A percentile compares a stretch with the other conserved stretches of the same genome.
phyloP scores from a whole-genome alignment of 495 filamentous ascomycete species.

The Neurospora tetraspora region DNA sequence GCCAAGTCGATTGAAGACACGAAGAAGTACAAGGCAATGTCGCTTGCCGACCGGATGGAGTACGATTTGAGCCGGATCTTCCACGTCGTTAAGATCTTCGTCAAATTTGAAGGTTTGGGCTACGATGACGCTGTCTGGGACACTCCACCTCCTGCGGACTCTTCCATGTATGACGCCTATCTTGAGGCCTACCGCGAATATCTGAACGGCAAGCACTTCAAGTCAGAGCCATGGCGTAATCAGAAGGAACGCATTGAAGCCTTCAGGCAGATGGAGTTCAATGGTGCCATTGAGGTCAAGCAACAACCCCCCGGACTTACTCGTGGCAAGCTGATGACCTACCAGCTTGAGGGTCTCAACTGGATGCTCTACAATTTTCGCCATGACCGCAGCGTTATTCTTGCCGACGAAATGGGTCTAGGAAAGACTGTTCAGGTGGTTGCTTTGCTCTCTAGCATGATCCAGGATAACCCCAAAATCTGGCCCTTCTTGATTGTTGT shows the following conservation, averaged over 20 bases:
- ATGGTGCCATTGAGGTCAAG: slow-evolving; percentile 51
- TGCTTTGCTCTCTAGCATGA: slow-evolving; percentile 65
- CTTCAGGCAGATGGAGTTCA: slow-evolving; percentile 56
- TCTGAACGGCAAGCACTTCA: slow-evolving; percentile 62
- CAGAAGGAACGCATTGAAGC: slow-evolving; percentile 53
- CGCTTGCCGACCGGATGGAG: slow-evolving; percentile 38
- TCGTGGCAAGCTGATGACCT: slow-evolving; percentile 80
- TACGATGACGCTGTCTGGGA: slow-evolving; percentile 94
- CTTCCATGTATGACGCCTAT: slow-evolving; percentile 71
- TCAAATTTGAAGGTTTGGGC: slow-evolving; percentile 92
- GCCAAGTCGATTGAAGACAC: slow-evolving; percentile 22
- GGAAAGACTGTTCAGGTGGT: slow-evolving; percentile 98
- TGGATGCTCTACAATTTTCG: slow-evolving; percentile 95
- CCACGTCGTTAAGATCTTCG: slow-evolving; percentile 58
- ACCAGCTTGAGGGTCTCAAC: slow-evolving; percentile 89
- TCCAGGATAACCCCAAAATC: slow-evolving; percentile 60
- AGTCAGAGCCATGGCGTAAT: slow-evolving; percentile 36
- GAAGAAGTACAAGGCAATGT: slow-evolving; percentile 33
- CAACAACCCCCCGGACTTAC: slow-evolving; percentile 63
- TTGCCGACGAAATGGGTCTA: slow-evolving; percentile 98
- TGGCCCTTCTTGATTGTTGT: slow-evolving; percentile 93
- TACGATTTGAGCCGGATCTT: slow-evolving; percentile 58
- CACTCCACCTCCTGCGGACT: slow-evolving; percentile 56
- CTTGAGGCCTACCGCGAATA: slow-evolving; percentile 74
- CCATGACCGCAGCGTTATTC: slow-evolving; percentile 71